Base-by-base conservation (phyloP, 768 basidiomycete genomes). In the Collybiopsis luxurians region DNA sequence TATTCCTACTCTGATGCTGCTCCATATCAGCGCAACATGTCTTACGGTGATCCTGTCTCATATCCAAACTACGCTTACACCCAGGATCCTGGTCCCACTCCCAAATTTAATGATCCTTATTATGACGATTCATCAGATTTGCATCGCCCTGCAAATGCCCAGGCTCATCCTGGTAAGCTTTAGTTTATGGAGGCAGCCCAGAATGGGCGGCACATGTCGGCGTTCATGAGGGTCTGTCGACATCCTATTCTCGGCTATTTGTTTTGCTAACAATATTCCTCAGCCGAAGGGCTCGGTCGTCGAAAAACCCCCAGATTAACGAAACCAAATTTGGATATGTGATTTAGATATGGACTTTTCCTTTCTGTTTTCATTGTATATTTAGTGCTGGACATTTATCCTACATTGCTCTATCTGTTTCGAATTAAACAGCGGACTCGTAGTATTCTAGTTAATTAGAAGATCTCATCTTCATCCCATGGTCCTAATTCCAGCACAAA, bases 131-230 rank as follows among this genome's bases (percentile, higher is more conserved):
- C 64, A 30, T 49, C 65, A 31, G 67, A 66, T 34, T 52, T 77
- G 42, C 70, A 74, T 47, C 68, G 68, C 47, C 79, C 79, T 2
- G 62, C 69, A 42, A 69, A 63, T 38, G 70, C 62, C 24, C 78
- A 79, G 63, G 61, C 73, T 58, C 81, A 79, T 69, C 75, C 79
- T 61, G 79, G 78, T 81, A 70, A 74, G 74, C 79, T 60, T 53
- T 67, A 58, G 64, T 12, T 48, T 47, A 28, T 55, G 64, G 49
- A 57, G 44, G 56, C 60, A 64, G 63, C 63, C 63, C 61, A 55
- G 31, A 26, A 50, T 58, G 65, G 60, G 61, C 65, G 55, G 64
- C 63, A 65, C 61, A 57, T 61, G 67, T 66, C 61, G 69, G 64
- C 57, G 67, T 66, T 64, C 57, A 51, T 53, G 61, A 55, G 56